A percentile compares a stretch with the other conserved stretches of the same genome.
These are phyloP conservation scores for Colletotrichum tabaci DNA, from an alignment of 2,329 filamentous ascomycete species.

Conservation along the genomic window DNA sequence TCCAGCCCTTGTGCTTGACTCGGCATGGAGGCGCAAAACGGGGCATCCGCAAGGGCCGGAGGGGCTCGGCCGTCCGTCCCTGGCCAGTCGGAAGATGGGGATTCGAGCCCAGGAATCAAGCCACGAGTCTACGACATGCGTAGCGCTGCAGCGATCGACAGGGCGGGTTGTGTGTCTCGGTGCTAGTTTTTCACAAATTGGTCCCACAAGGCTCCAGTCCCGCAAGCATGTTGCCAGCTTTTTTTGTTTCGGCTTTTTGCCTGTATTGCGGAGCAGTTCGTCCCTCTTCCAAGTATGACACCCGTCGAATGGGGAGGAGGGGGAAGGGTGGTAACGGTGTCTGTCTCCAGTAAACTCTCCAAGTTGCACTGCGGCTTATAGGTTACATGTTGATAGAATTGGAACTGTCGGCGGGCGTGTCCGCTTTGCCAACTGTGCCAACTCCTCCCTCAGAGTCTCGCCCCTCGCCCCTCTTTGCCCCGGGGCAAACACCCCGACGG, in stretches of 20 bases:
- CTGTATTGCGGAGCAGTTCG: too few relatives aligned
- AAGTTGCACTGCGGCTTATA: neutral
- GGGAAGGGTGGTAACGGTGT: neutral
- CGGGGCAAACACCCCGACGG: slow-evolving; percentile 18
- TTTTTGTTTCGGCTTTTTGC: slow-evolving; percentile 12
- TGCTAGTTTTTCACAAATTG: slow-evolving; percentile 27
- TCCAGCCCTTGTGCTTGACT: slow-evolving; percentile 37
- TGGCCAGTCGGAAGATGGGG: slow-evolving; percentile 35
- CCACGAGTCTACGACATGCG: slow-evolving; percentile 31
- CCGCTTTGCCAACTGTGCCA: slow-evolving; percentile 20
- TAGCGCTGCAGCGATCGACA: slow-evolving; percentile 38
- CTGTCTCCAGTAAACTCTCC: neutral
- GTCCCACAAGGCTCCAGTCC: slow-evolving; percentile 34
- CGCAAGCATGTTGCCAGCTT: slow-evolving; percentile 11
- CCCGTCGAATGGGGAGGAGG: neutral
- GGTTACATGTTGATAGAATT: slow-evolving; percentile 3
- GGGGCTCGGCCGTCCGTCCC: slow-evolving; percentile 4
- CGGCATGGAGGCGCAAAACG: slow-evolving; percentile 30
- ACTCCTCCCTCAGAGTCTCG: slow-evolving; percentile 8
- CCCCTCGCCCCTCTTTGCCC: neutral
- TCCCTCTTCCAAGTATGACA: slow-evolving; percentile 14
- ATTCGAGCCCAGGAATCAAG: slow-evolving; percentile 11
- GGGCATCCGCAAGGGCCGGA: slow-evolving; percentile 24
- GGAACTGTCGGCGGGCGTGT: slow-evolving; percentile 1
- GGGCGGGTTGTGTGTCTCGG: slow-evolving; percentile 21